Base-by-base conservation (phyloP, 305 asterid species). In the Fraxinus platypoda region DNA sequence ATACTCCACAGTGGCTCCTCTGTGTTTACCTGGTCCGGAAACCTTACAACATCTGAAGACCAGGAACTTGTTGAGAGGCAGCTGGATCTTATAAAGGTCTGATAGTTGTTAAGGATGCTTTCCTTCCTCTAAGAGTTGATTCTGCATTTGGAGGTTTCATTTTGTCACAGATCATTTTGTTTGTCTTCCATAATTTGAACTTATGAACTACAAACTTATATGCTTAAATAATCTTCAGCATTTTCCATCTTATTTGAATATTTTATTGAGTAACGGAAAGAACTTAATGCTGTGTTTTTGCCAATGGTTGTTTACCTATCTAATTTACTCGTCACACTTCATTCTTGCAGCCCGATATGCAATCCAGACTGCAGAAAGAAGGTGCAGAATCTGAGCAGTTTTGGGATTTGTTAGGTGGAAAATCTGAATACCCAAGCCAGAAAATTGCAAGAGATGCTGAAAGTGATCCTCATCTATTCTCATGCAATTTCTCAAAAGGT, bases 41-140 rank as follows among this genome's bases (percentile, higher is more conserved):
- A 87, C 83, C 91, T 89, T 83, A 95, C 99, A 73, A 84, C 97
- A 52, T 54, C 97, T 11, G 99, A 95, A 23, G 94, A 91, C 86
- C 98, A 94, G 84, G 99, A 97, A 88, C 98, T 97, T 80, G 97
- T 90, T 21, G 99, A 97, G 92, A 94, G 99, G 92, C 97, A 89
- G 88, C 90, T 97, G 81, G 99, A 97, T 88, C 82, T 94, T 59
- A 90, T 97, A 82, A 94, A 97, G 97, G 99, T 94, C 83, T 41
- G 82, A 76, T 82, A 62, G 81, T 80, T 78, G 79, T 82, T 85
- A 46, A 77, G 34, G 25, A 38, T 83, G 72, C 43, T 80, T 74
- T 26, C 37, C 74, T 66, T 75, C 80, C 34, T 80, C 82, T 43
- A 72, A 79, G 77, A 72, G 75, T 70, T 70, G 75, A 64, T 77